Base-by-base conservation (phyloP, 345 rosid species). In the Dipteronia dyeriana region DNA sequence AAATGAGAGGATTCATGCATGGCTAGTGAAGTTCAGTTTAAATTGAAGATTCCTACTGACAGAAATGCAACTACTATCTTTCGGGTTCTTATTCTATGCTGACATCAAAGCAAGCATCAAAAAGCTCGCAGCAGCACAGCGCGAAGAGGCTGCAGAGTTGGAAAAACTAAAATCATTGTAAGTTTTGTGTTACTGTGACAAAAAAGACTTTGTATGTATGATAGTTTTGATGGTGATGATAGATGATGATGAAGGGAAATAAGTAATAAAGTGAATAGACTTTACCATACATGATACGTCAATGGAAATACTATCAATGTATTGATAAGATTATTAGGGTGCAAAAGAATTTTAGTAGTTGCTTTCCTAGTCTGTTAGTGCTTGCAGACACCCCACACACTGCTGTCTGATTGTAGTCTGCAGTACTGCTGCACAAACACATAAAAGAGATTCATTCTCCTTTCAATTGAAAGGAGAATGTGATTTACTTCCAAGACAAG, bases 201-300 rank as follows among this genome's bases (percentile, higher is more conserved):
- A 9, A 43, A 43, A 43, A 39, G 7, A 38, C 26, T 26, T 5
- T 39, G 2, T 0, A 39, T 5, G 43, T 39, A 39, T 39, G 43
- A 39, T 39, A 39, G 43, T 39, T 39, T 39, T 39, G 43, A 39
- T 39, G 43, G 43, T 39, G 43, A 39, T 39, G 41, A 38, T 38
- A 38, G 41, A 38, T 38, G 41, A 3, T 38, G 43, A 39, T 29
- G 1, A 26, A 26, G 26, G 26, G 26, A 38, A 38, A 38, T 38
- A 38, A 38, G 41, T 38, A 38, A 38, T 38, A 38, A 39, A 5
- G 43, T 29, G 31, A 29, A 12, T 4, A 45, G n/a, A 69, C 19
- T 29, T 69, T 45, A 49, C 60, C 73, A 69, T 45, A 19, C 59
- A 45, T n/a, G n/a, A n/a, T n/a, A n/a, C n/a, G n/a, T n/a, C 34